Evolutionary conservation across 306 rosid genomes (phyloP).

Genomic region (Oxytropis ochrocephala): DNA sequence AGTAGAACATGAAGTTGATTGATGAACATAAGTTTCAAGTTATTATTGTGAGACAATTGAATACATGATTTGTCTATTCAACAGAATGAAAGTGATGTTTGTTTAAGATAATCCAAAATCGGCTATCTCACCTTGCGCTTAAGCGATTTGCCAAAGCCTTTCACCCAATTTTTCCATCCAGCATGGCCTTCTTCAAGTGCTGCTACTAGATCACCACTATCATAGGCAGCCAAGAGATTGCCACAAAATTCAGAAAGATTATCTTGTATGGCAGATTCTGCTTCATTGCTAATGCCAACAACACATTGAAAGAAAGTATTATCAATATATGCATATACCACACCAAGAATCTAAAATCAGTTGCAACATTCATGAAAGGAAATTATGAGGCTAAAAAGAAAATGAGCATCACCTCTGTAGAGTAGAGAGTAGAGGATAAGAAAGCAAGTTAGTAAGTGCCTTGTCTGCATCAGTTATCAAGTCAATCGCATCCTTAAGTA

Average conservation of each 20-base stretch:
- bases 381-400: not conserved
- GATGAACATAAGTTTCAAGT: not conserved
- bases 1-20: constrained; percentile 31
- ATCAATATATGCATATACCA: not conserved
- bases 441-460: constrained; percentile 65
- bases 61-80: not conserved
- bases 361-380: not conserved
- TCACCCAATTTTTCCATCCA: constrained; percentile 98
- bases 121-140: constrained; percentile 69
- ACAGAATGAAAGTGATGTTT: not conserved
- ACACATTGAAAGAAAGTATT: constrained; percentile 1
- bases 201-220: constrained; percentile 53
- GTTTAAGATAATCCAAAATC: not conserved
- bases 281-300: constrained; percentile 76
- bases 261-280: constrained; percentile 65
- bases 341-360: not conserved
- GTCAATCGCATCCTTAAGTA: constrained; percentile 85
- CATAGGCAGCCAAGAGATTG: constrained; percentile 76
- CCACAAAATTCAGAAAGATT: constrained; percentile 63
- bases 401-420: constrained; percentile 50
- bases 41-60: constrained; percentile 23
- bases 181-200: constrained; percentile 86
- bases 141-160: constrained; percentile 74
- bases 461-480: constrained; percentile 76
- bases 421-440: constrained; percentile 70